These are phyloP conservation scores for Saccharomycopsis sp. DNA, from an alignment of 805 yeast genomes.

Conservation along the genomic window DNA sequence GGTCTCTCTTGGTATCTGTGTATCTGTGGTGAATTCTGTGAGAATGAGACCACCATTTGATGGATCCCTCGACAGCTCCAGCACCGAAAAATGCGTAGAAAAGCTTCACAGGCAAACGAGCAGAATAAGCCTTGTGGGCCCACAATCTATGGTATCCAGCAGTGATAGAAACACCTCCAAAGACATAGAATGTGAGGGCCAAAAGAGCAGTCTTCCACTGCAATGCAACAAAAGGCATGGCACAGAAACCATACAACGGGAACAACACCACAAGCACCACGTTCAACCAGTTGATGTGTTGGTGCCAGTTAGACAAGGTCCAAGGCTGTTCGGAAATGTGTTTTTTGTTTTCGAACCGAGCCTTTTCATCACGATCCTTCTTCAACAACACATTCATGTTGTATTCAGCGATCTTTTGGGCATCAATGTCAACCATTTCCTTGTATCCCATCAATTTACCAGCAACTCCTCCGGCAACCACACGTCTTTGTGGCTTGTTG, in stretches of 20 bases:
- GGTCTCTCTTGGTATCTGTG: constrained; percentile 78
- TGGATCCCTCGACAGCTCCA: constrained; percentile 76
- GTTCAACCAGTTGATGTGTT: constrained; percentile 76
- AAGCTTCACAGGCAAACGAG: constrained; percentile 51
- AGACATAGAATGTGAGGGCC: constrained; percentile 44
- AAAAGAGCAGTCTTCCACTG: constrained; percentile 40
- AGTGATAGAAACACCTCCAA: constrained; percentile 71
- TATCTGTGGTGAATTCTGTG: constrained; percentile 85
- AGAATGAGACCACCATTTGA: constrained; percentile 85
- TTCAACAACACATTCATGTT: constrained; percentile 41
- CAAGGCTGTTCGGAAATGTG: constrained; percentile 78
- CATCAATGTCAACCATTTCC: constrained; percentile 59
- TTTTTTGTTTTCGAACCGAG: constrained; percentile 31
- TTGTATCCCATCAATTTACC: constrained; percentile 80
- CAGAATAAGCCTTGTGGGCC: constrained; percentile 70
- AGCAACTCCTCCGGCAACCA: constrained; percentile 72
- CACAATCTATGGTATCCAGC: constrained; percentile 81
- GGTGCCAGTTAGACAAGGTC: constrained; percentile 65
- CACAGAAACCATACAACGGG: constrained; percentile 48
- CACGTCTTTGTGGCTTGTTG: constrained; percentile 59
- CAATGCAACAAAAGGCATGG: constrained; percentile 38
- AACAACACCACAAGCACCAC: constrained; percentile 54
- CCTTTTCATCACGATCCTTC: constrained; percentile 37
- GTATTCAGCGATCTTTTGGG: constrained; percentile 51
- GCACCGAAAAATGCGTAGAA: constrained; percentile 76